Conservation (phyloP, 306 rosid species). For the Prosopis cineraria region DNA sequence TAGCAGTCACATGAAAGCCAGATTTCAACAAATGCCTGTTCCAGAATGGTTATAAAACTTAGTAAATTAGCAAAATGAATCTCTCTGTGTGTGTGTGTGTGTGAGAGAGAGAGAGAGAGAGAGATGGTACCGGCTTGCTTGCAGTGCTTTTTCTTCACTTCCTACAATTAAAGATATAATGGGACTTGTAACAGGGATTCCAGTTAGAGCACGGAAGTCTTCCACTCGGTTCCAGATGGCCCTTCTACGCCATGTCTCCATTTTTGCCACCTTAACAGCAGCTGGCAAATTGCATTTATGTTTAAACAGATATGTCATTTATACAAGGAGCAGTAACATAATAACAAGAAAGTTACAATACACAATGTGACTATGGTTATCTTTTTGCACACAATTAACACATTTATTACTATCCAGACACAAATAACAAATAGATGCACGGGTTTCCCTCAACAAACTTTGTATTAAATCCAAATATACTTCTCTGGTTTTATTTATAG, state of each 20-base stretch:
- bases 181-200: constrained; percentile 83
- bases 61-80: constrained; percentile 15
- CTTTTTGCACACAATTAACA: constrained; percentile 12
- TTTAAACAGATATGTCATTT: constrained; percentile 8
- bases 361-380: not conserved
- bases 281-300: constrained; percentile 56
- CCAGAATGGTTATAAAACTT: constrained; percentile 26
- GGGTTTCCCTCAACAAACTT: constrained; percentile 14
- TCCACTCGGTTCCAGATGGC: constrained; percentile 75
- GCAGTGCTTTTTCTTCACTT: constrained; percentile 81
- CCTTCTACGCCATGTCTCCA: constrained; percentile 82
- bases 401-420: not conserved
- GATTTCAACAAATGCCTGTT: constrained; percentile 81
- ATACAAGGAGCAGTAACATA: not conserved
- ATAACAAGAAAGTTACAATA: constrained; percentile 18
- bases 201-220: constrained; percentile 78
- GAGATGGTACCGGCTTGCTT: constrained; percentile 72
- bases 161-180: constrained; percentile 89
- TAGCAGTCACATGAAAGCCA: constrained; percentile 95
- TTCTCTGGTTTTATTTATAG: no score
- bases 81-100: not conserved
- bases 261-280: constrained; percentile 75
- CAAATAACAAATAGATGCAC: constrained; percentile 4
- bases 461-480: not conserved
- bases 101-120: constrained; percentile 9